A percentile compares a stretch with the other conserved stretches of the same genome.
phyloP scores from a whole-genome alignment of 306 rosid genomes.

The Vachellia collinsii region DNA sequence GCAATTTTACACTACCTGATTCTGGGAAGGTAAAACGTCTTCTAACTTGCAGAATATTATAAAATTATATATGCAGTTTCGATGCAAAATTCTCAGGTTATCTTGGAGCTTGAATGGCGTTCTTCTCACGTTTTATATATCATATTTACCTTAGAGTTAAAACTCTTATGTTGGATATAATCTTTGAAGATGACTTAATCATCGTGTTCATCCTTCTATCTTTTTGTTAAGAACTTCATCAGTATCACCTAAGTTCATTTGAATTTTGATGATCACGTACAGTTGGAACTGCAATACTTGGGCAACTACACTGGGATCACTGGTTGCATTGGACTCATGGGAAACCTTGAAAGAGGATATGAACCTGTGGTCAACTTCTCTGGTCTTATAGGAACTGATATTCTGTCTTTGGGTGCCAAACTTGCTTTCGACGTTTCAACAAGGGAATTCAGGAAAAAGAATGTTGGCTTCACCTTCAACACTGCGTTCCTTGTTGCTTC shows the following conservation, averaged over 20 bases:
- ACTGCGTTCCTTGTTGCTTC: constrained; percentile 55
- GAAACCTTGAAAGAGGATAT: constrained; percentile 40
- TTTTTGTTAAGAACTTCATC: background rate
- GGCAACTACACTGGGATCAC: constrained; percentile 49
- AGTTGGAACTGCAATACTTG: constrained; percentile 67
- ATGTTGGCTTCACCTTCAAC: constrained; percentile 60
- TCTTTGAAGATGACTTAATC: background rate
- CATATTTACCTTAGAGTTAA: background rate
- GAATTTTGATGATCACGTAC: constrained; percentile 16
- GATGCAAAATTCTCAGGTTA: background rate
- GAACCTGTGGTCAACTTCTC: constrained; percentile 53
- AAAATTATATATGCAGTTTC: background rate
- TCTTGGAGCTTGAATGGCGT: background rate
- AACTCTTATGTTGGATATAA: background rate
- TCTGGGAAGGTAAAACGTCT: constrained; percentile 54
- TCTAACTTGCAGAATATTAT: constrained; percentile 13
- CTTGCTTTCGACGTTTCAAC: constrained; percentile 53
- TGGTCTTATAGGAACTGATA: constrained; percentile 51
- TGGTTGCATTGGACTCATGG: constrained; percentile 63
- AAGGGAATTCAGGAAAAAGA: constrained; percentile 47
- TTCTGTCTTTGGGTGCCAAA: constrained; percentile 56
- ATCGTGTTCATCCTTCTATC: background rate
- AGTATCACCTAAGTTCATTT: background rate
- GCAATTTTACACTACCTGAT: constrained; percentile 51
- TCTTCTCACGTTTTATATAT: background rate